Conservation (phyloP, 108 stramenopile genomes). For the Skeletonema tropicum region DNA sequence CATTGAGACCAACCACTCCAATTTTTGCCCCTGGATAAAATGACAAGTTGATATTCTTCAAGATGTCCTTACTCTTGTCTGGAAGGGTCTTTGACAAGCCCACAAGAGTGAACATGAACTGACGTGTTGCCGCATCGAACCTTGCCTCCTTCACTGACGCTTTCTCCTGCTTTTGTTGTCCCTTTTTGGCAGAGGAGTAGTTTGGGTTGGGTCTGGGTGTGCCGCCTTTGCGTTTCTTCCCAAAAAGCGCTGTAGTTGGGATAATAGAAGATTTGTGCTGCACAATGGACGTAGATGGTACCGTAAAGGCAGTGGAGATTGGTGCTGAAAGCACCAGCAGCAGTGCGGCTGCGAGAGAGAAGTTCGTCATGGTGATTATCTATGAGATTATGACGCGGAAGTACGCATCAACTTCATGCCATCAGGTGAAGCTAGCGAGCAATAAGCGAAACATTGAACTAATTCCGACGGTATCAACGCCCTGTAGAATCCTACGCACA, state of each 20-base stretch:
- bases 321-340: not conserved
- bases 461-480: no score
- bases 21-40: constrained; percentile 95
- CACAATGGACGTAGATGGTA: not conserved
- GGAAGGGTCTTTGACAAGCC: constrained; percentile 83
- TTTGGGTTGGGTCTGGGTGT: constrained; percentile 41
- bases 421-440: no score
- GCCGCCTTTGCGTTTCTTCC: constrained; percentile 32
- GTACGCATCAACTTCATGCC: no score
- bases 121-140: constrained; percentile 89
- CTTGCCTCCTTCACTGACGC: constrained; percentile 78
- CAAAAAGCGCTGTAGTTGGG: constrained; percentile 20
- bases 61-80: constrained; percentile 86
- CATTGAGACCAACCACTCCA: constrained; percentile 91
- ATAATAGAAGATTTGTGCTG: not conserved
- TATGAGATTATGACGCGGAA: no score
- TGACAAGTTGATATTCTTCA: constrained; percentile 84
- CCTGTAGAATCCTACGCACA: no score
- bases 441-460: no score
- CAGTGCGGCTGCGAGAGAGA: not conserved
- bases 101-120: constrained; percentile 89
- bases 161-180: constrained; percentile 74
- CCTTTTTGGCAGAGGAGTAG: constrained; percentile 29
- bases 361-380: not conserved
- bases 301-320: not conserved